A percentile compares a stretch with the other conserved stretches of the same genome.
phyloP scores from a whole-genome alignment of 2,329 filamentous ascomycete genomes.

The Arthrobotrys sinensis region DNA sequence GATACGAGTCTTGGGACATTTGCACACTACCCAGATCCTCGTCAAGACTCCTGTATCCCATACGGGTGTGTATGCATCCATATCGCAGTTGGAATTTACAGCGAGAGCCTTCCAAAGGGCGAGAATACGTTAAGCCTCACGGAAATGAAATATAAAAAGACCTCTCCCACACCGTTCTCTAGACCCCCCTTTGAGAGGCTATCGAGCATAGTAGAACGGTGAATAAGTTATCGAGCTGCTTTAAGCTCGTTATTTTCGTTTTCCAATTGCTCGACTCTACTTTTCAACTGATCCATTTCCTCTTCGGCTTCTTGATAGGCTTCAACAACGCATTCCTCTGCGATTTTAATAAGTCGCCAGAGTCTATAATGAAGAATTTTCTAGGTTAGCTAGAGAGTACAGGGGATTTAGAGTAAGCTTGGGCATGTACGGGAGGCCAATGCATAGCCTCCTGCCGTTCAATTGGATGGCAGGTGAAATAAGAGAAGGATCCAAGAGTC shows the following conservation, averaged over 20 bases:
- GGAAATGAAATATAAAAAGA: constrained; percentile 35
- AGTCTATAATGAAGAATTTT: constrained; percentile 35
- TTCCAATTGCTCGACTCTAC: constrained; percentile 45
- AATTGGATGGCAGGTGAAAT: constrained; percentile 20
- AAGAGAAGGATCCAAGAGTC: constrained; percentile 33
- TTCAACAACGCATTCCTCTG: constrained; percentile 59
- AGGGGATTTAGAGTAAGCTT: constrained; percentile 10
- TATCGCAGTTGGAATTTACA: constrained; percentile 32
- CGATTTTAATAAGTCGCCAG: constrained; percentile 53
- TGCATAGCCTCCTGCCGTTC: constrained; percentile 12
- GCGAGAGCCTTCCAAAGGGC: not conserved
- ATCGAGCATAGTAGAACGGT: constrained; percentile 9
- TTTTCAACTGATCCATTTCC: constrained; percentile 40
- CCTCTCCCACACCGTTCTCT: constrained; percentile 14
- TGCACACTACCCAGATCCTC: constrained; percentile 43
- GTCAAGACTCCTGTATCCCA: constrained; percentile 33
- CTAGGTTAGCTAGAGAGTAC: constrained; percentile 26
- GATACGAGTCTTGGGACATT: constrained; percentile 23
- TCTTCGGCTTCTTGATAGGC: constrained; percentile 49
- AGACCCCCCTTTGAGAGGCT: constrained; percentile 19
- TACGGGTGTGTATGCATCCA: constrained; percentile 31
- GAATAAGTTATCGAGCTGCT: constrained; percentile 5
- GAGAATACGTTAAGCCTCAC: constrained; percentile 17
- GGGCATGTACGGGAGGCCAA: constrained; percentile 10
- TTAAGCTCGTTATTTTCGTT: constrained; percentile 55